These are phyloP conservation scores for Fusarium illudens DNA, from an alignment of 2,329 filamentous ascomycete genomes.

Conservation along the genomic window DNA sequence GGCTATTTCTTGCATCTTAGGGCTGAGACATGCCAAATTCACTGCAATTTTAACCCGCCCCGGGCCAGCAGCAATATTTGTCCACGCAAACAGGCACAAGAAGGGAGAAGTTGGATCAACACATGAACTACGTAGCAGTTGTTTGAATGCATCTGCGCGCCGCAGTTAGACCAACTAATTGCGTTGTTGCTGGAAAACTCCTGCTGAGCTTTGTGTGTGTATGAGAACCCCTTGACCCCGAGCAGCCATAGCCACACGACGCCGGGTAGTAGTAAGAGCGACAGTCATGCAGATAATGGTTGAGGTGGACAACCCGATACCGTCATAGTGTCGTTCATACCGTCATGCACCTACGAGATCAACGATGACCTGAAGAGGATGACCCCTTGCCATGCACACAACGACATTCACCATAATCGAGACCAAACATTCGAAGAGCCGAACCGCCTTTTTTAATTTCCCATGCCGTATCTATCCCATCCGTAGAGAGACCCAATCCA, in stretches of 20 bases:
- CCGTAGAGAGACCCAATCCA: conserved; percentile 43
- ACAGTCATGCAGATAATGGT: not conserved
- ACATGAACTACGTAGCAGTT: no score
- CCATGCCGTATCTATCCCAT: conserved; percentile 43
- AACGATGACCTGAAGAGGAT: no score
- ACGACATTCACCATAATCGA: not conserved
- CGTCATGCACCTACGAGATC: not conserved
- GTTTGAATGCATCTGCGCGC: no score
- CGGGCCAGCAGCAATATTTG: not conserved
- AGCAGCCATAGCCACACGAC: no score
- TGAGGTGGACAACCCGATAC: not conserved
- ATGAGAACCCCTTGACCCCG: no score
- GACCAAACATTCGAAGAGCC: conserved; percentile 32
- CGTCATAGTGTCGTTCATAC: no score
- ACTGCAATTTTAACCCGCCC: not conserved
- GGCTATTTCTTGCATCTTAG: not conserved
- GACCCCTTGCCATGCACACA: no score
- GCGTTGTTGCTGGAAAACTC: no score
- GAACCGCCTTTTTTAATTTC: conserved; percentile 43
- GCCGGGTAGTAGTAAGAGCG: not conserved
- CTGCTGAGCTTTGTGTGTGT: no score
- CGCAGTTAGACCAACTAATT: no score
- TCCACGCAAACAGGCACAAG: not conserved
- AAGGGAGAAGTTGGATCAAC: no score
- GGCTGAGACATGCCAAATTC: no score